Percentiles rank a stretch among this genome's conserved stretches.
Evolutionary conservation across 202 grass and related monocot genomes (phyloP).

Genomic region (Bolboschoenoplectus hybrid): DNA sequence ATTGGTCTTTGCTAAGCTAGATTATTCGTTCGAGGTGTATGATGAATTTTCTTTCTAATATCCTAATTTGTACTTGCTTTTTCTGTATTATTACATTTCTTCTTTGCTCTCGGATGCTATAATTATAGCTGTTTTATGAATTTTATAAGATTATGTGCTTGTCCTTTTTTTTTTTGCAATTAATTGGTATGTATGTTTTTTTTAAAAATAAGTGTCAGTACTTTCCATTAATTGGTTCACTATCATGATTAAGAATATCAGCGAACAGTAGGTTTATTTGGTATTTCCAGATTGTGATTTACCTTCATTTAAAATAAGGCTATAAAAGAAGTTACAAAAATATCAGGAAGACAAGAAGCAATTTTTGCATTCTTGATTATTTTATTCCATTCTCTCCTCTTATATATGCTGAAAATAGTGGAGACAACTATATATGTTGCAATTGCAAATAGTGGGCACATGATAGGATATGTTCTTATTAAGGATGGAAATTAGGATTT

Average conservation of each 20-base stretch:
- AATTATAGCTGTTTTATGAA: background rate
- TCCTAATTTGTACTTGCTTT: background rate
- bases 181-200: background rate
- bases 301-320: background rate
- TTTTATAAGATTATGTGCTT: background rate
- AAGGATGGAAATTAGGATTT: background rate
- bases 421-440: background rate
- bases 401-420: background rate
- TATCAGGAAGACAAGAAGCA: background rate
- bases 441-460: background rate
- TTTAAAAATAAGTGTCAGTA: background rate
- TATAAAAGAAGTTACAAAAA: background rate
- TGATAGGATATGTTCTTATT: background rate
- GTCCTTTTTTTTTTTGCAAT: background rate
- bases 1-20: background rate
- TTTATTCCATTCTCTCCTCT: background rate
- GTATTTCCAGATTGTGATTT: background rate
- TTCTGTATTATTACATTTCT: background rate
- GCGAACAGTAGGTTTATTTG: background rate
- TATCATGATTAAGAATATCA: background rate
- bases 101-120: background rate
- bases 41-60: background rate
- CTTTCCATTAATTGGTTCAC: background rate
- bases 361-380: background rate
- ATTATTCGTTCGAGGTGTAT: background rate